phyloP scores from a whole-genome alignment of 1,284 basidiomycete species.

The Boletus semigastroideus region DNA sequence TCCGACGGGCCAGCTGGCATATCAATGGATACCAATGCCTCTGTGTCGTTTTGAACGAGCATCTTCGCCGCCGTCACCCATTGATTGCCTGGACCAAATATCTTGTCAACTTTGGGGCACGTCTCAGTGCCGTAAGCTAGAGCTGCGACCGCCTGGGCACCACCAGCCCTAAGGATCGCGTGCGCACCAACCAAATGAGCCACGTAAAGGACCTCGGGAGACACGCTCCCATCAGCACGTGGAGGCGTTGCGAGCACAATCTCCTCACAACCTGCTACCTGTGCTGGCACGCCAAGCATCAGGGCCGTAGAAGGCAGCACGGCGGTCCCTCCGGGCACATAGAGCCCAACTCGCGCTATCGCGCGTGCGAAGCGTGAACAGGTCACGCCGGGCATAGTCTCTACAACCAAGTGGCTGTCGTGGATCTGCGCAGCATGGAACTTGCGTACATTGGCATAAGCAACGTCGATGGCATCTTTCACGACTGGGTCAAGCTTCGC shows the following conservation, averaged over 20 bases:
- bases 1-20: slow-evolving; percentile 99
- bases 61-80: slow-evolving; percentile 99
- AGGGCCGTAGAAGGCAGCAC: slow-evolving; percentile 95
- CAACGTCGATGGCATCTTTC: slow-evolving; percentile 84
- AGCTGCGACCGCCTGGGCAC: slow-evolving; percentile 96
- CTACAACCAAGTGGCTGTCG: slow-evolving; percentile 73
- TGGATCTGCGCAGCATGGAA: slow-evolving; percentile 89
- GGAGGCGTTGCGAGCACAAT: slow-evolving; percentile 97
- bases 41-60: slow-evolving; percentile 98
- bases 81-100: slow-evolving; percentile 98
- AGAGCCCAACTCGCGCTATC: slow-evolving; percentile 93
- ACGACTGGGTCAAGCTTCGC: slow-evolving; percentile 63
- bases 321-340: slow-evolving; percentile 97
- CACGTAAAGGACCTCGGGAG: slow-evolving; percentile 94
- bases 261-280: slow-evolving; percentile 93
- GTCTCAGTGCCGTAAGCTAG: slow-evolving; percentile 95
- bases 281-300: slow-evolving; percentile 97
- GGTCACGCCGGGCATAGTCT: slow-evolving; percentile 97
- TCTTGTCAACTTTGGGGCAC: slow-evolving; percentile 99
- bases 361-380: slow-evolving; percentile 93
- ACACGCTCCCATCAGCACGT: slow-evolving; percentile 85
- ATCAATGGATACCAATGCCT: slow-evolving; percentile 95
- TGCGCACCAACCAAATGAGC: slow-evolving; percentile 87
- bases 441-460: slow-evolving; percentile 89
- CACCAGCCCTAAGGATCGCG: slow-evolving; percentile 90